Conservation (phyloP, 2,329 filamentous ascomycete genomes). For the Cladophialophora psammophila region DNA sequence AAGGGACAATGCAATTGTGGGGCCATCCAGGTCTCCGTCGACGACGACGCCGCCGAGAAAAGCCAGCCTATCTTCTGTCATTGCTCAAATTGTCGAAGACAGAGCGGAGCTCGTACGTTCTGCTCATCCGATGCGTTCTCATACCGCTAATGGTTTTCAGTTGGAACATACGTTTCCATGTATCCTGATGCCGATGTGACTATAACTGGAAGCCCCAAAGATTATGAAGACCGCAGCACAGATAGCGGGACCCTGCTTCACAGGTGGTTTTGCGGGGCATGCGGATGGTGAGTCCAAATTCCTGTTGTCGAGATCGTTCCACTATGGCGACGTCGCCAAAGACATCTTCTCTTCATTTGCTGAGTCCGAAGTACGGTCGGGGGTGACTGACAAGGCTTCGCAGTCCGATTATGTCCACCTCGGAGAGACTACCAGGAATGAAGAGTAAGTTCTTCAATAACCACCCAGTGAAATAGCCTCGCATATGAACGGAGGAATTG, state of each 20-base stretch:
- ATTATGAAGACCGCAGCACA: conserved; percentile 27
- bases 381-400: not conserved
- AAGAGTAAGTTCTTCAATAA: conserved; percentile 13
- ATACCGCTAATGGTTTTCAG: conserved; percentile 7
- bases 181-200: conserved; percentile 25
- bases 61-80: conserved; percentile 20
- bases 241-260: conserved; percentile 25
- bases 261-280: conserved; percentile 29
- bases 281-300: conserved; percentile 27
- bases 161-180: conserved; percentile 23
- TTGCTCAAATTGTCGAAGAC: conserved; percentile 26
- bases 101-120: conserved; percentile 26
- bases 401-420: conserved; percentile 24
- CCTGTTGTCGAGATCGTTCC: no score
- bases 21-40: conserved; percentile 29
- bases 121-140: not conserved
- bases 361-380: not conserved
- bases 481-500: not conserved
- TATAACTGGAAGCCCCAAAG: conserved; percentile 24
- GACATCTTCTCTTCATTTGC: not conserved
- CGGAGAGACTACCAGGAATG: conserved; percentile 7
- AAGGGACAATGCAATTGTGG: conserved; percentile 32
- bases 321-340: no score
- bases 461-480: no score
- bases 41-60: conserved; percentile 16